Evolutionary conservation across 2,329 filamentous ascomycete genomes (phyloP), one percentile per base, ranked within the genome.

Genomic region (Phymatotrichopsis omnivora): DNA sequence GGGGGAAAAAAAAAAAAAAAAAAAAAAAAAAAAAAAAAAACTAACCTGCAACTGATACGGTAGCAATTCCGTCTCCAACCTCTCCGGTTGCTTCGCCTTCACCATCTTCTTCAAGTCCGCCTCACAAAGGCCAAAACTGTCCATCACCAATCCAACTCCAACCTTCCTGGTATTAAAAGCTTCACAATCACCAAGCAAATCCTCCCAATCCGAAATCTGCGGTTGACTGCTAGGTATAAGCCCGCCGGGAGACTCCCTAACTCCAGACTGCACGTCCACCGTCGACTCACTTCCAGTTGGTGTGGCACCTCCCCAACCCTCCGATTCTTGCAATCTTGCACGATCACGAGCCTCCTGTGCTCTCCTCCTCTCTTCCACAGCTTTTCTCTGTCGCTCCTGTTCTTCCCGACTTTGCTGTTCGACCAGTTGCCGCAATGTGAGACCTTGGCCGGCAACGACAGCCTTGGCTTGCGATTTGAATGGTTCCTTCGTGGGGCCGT

Each of bases 31-130:
- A 14, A n/a, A 22, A 14, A 8, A 10, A 31, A 32, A 11, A 47
- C 61, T 49, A 58, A 71, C 71, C 62, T 76, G 76, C 37, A 76
- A 73, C 59, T 94, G 86, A 62, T 93, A 91, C 1, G 84, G 80
- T 47, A 93, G 69, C 37, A 94, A 67, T 29, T 73, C 66, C 0
- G 85, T 82, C 19, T 71, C 66, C 31, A 94, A 66, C 5, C 68
- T 65, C 5, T 66, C 57, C 0, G 86, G 86, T 54, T 85, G 82
- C 3, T 73, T 63, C 2, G 80, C 82, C 68, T 75, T 75, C 0
- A 82, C 80, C 76, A 93, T 76, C 32, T 75, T 73, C 5, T 74
- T 72, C 42, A 94, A 65, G 12, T 78, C 69, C 1, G 77, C 71
- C 63, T 93, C 85, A 28, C 77, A 74, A 56, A 78, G 71, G 1